These are phyloP conservation scores for Brasilioporus rufonigricans DNA, from an alignment of 768 basidiomycete species.

Conservation along the genomic window DNA sequence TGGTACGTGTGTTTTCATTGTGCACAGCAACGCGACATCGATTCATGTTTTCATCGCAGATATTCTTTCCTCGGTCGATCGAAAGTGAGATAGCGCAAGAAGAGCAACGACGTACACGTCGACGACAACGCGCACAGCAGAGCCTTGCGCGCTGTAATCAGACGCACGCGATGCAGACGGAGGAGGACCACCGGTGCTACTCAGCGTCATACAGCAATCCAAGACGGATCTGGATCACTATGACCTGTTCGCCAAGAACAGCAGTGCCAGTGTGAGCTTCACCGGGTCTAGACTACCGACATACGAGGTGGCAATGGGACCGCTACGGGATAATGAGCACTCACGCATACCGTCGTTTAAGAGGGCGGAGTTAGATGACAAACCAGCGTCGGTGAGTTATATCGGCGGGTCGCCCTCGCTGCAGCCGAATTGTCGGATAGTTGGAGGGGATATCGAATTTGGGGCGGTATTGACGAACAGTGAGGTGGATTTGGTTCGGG, in stretches of 20 bases:
- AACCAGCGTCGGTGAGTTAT: conserved; percentile 9
- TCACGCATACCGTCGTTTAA: background rate
- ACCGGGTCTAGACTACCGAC: conserved; percentile 7
- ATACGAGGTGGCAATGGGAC: conserved; percentile 33
- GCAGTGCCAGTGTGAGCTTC: background rate
- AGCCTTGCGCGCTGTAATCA: background rate
- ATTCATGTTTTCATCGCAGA: conserved; percentile 38
- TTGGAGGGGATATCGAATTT: conserved; percentile 22
- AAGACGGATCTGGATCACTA: no score
- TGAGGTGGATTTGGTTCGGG: conserved; percentile 45
- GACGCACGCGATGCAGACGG: background rate
- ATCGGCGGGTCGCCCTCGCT: conserved; percentile 6
- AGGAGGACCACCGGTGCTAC: conserved; percentile 7
- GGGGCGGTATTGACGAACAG: conserved; percentile 29
- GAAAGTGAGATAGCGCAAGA: conserved; percentile 58
- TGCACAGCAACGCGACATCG: background rate
- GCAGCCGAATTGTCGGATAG: conserved; percentile 26
- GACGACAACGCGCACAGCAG: conserved; percentile 18
- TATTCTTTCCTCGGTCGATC: conserved; percentile 82
- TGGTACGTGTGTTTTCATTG: conserved; percentile 39
- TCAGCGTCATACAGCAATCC: conserved; percentile 4
- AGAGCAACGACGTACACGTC: conserved; percentile 39
- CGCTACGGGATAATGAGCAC: background rate
- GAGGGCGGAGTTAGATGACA: conserved; percentile 33
- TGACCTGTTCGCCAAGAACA: background rate